Evolutionary conservation across 1,284 basidiomycete genomes (phyloP), one percentile per base, ranked within the genome.

Genomic region (Sanguinoderma infundibulare): DNA sequence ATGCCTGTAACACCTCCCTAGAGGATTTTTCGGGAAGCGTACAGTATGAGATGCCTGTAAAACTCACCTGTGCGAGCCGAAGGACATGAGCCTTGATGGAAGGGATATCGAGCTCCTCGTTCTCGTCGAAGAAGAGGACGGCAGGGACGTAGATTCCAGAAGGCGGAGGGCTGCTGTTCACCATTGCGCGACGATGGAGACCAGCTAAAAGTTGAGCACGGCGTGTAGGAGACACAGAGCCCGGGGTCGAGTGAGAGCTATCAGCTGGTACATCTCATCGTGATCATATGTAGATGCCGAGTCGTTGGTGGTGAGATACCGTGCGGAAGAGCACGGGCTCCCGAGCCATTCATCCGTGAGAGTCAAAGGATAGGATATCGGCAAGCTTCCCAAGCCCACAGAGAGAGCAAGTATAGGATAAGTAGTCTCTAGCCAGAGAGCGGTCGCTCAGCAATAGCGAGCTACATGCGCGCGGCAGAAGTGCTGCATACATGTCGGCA

Each of bases 101-200:
- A 1, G 78, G 75, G 12, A 84, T 72, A 63, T 92, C 88, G 22
- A 91, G 74, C 32, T 90, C 84, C 62, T 91, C 89, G 62, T 90
- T 78, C 55, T 84, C 75, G 44, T 83, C 79, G 71, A 91, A 87
- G 74, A 90, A 91, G 6, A 91, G 75, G 46, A 92, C 87, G 8
- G 90, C 85, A 22, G 92, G 90, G 55, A 91, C 90, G 72, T 91
- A 92, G 65, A 88, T 79, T 5, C 89, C 89, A 35, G 83, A 75
- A 1, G 87, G 87, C 35, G 88, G 88, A 36, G 78, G 74, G 14
- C 60, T 60, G 51, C 67, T 71, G 57, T 65, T 68, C 24, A 32
- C 30, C 49, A 51, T 51, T 49, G 6, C 17, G n/a, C 8, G n/a
- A 26, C 28, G 28, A 17, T 8, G 12, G n/a, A 30, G 30, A 30